Evolutionary conservation across 306 rosid genomes (phyloP).

Genomic region (Trichosanthes truncata): DNA sequence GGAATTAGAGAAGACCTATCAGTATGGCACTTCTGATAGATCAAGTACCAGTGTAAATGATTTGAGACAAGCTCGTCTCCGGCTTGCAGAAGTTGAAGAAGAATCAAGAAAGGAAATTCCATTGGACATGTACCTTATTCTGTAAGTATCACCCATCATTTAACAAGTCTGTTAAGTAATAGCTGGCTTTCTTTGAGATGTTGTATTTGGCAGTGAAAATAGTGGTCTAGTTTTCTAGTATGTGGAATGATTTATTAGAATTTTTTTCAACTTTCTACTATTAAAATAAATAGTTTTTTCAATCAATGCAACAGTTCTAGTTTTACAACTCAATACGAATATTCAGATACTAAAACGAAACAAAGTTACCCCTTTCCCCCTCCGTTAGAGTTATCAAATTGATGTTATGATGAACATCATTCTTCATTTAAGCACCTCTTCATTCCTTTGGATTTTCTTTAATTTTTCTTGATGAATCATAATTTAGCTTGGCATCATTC

Average conservation of each 20-base stretch:
- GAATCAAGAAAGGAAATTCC: constrained; percentile 82
- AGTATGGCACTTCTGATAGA: constrained; percentile 48
- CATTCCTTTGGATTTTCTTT: not conserved
- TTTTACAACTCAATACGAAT: not conserved
- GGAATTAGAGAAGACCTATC: constrained; percentile 38
- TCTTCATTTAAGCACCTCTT: not conserved
- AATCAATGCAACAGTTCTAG: not conserved
- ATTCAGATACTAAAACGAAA: not conserved
- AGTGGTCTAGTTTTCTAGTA: not conserved
- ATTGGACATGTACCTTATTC: constrained; percentile 80
- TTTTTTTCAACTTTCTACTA: not conserved
- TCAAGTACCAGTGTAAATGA: constrained; percentile 45
- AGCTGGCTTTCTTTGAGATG: not conserved
- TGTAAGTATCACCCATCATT: constrained; percentile 43
- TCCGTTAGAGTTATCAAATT: not conserved
- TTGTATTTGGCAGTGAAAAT: not conserved
- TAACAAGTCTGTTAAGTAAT: not conserved
- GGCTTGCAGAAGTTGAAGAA: constrained; percentile 68
- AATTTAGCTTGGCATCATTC: too few species aligned
- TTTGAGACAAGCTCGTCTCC: constrained; percentile 63
- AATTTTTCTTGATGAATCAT: too few species aligned
- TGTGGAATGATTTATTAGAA: not conserved
- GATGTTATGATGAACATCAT: not conserved
- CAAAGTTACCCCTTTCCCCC: not conserved
- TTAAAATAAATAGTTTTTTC: not conserved